Evolutionary conservation across 352 stramenopile species (phyloP).

Genomic region (Pythium rishiriense): DNA sequence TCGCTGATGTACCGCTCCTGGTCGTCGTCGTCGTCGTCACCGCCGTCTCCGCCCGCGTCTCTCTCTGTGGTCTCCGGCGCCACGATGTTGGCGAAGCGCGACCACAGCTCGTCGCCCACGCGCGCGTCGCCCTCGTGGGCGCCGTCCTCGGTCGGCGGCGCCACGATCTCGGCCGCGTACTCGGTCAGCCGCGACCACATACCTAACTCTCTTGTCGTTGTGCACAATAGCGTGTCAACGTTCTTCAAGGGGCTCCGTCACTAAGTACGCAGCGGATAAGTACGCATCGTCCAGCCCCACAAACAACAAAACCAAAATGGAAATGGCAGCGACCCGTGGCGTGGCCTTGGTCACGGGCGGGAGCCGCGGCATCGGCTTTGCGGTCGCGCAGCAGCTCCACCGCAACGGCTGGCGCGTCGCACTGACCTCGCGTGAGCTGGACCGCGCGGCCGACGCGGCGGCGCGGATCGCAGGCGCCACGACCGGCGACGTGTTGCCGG

Average conservation of each 20-base stretch:
- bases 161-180: conserved; percentile 68
- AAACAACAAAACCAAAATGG: too few relatives aligned
- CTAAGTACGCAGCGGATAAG: conserved; percentile 16
- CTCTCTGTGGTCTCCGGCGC: neutral
- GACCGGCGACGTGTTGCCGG: conserved; percentile 33
- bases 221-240: conserved; percentile 11
- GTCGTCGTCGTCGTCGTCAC: conserved; percentile 45
- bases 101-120: conserved; percentile 24
- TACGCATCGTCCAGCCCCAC: conserved; percentile 14
- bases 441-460: conserved; percentile 53
- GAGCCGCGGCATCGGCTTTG: conserved; percentile 79
- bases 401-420: conserved; percentile 66
- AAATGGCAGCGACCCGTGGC: conserved; percentile 10
- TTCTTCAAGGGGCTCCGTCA: neutral
- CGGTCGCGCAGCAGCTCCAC: conserved; percentile 66
- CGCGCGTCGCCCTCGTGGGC: conserved; percentile 8
- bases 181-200: conserved; percentile 77
- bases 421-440: conserved; percentile 63
- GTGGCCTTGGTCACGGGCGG: conserved; percentile 76
- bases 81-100: conserved; percentile 26
- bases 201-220: neutral
- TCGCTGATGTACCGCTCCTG: conserved; percentile 82
- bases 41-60: conserved; percentile 17
- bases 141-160: conserved; percentile 39
- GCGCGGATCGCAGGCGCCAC: conserved; percentile 30